Percentiles rank a stretch among this genome's conserved stretches.
Conservation (phyloP, 2,329 filamentous ascomycete species). For the Diaporthe sp. region DNA sequence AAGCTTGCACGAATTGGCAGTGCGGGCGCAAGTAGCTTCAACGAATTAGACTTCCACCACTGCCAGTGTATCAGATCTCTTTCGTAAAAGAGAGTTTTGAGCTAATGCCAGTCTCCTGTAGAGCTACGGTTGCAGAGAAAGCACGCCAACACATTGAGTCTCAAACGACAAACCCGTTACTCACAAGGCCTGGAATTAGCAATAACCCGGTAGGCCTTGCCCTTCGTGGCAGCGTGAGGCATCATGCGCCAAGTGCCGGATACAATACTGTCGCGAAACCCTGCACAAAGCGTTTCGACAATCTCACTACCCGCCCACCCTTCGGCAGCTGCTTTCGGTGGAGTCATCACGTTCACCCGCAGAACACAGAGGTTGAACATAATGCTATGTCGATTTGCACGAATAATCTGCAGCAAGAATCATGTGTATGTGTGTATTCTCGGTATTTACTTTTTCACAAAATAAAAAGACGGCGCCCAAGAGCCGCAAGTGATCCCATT, state of each 20-base stretch:
- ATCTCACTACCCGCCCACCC: not conserved
- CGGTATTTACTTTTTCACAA: conserved; percentile 12
- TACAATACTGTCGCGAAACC: too few species aligned
- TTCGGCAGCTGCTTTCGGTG: not conserved
- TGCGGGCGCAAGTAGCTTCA: not conserved
- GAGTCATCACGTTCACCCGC: not conserved
- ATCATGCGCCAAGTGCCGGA: not conserved
- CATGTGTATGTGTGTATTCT: conserved; percentile 5
- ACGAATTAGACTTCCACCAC: not conserved
- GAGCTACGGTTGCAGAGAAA: not conserved
- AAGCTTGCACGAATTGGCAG: not conserved
- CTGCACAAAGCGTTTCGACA: not conserved
- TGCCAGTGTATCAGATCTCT: not conserved
- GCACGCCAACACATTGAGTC: not conserved
- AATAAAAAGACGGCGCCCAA: conserved; percentile 12
- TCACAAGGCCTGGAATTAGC: not conserved
- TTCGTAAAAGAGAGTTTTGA: not conserved
- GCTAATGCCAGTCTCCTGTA: not conserved
- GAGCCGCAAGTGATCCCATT: conserved; percentile 8
- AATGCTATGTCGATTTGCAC: too few species aligned
- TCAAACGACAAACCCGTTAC: not conserved
- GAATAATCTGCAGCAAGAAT: not conserved
- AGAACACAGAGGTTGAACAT: too few species aligned
- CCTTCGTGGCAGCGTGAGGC: not conserved
- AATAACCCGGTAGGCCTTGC: not conserved